A percentile compares a stretch with the other conserved stretches of the same genome.
Evolutionary conservation across 768 basidiomycete species (phyloP).

Genomic region (Peribolospora baueri): DNA sequence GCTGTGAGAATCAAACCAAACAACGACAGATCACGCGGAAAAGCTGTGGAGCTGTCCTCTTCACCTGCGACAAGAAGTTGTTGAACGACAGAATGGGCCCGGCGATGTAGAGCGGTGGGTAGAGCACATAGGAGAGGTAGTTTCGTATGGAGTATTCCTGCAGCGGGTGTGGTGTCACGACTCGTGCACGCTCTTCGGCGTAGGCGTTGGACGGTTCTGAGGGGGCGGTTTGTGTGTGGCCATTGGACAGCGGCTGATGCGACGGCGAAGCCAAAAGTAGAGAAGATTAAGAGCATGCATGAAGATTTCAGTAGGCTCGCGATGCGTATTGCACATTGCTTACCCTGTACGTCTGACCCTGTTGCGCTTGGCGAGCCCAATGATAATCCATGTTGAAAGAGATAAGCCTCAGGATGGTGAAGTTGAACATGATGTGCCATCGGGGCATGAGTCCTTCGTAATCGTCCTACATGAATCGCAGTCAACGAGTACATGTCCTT

Average conservation of each 20-base stretch:
- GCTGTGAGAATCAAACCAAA: background rate
- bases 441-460: conserved; percentile 48
- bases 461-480: background rate
- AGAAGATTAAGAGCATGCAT: too few species aligned
- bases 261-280: too few species aligned
- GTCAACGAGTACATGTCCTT: conserved; percentile 6
- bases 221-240: background rate
- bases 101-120: conserved; percentile 81
- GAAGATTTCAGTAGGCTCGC: background rate
- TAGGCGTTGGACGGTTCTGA: background rate
- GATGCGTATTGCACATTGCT: conserved; percentile 9
- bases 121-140: conserved; percentile 65
- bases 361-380: conserved; percentile 31
- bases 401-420: conserved; percentile 77
- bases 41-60: conserved; percentile 8
- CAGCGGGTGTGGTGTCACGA: conserved; percentile 30
- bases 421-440: conserved; percentile 87
- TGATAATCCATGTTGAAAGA: conserved; percentile 85
- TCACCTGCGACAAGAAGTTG: conserved; percentile 79
- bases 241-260: too few species aligned
- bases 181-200: conserved; percentile 35
- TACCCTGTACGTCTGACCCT: conserved; percentile 16
- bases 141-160: conserved; percentile 41
- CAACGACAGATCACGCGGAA: background rate
- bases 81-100: conserved; percentile 93